Conservation (phyloP, 2,329 filamentous ascomycete genomes). For the Xylaria polymorpha region DNA sequence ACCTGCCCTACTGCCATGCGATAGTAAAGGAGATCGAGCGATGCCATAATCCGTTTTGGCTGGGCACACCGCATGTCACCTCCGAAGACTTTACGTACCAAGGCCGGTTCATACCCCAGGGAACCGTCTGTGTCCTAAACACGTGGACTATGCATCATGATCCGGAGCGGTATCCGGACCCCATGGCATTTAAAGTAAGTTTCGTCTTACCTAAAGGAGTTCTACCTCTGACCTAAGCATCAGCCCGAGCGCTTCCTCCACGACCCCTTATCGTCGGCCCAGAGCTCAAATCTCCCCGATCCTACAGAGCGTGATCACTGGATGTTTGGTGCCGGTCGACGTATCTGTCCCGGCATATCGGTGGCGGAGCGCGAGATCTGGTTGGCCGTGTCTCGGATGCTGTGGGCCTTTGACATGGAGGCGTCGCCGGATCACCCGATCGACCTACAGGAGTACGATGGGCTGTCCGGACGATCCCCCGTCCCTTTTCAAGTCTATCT, state of each 20-base stretch:
- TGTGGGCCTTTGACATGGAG: conserved; percentile 52
- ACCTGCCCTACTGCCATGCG: conserved; percentile 27
- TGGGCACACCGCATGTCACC: conserved; percentile 50
- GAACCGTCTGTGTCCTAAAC: conserved; percentile 51
- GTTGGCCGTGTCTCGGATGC: conserved; percentile 53
- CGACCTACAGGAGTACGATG: conserved; percentile 35
- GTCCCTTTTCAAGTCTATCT: conserved; percentile 31
- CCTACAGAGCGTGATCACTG: conserved; percentile 51
- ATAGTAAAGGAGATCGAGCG: conserved; percentile 32
- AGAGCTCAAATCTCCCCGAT: conserved; percentile 34
- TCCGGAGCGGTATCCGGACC: conserved; percentile 45
- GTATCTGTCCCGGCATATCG: conserved; percentile 63
- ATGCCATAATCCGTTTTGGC: conserved; percentile 47
- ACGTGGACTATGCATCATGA: conserved; percentile 55
- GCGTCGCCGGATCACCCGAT: conserved; percentile 23
- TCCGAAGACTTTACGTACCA: conserved; percentile 50
- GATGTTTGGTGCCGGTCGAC: conserved; percentile 60
- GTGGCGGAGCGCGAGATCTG: conserved; percentile 57
- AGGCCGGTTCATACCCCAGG: conserved; percentile 55
- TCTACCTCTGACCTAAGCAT: neutral
- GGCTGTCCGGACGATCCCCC: conserved; percentile 32
- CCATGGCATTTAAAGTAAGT: conserved; percentile 41
- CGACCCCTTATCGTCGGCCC: conserved; percentile 30
- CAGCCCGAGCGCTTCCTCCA: conserved; percentile 47
- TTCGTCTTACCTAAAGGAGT: no score